phyloP scores from a whole-genome alignment of 176 grass and related monocot genomes.

The Ananas comosus region DNA sequence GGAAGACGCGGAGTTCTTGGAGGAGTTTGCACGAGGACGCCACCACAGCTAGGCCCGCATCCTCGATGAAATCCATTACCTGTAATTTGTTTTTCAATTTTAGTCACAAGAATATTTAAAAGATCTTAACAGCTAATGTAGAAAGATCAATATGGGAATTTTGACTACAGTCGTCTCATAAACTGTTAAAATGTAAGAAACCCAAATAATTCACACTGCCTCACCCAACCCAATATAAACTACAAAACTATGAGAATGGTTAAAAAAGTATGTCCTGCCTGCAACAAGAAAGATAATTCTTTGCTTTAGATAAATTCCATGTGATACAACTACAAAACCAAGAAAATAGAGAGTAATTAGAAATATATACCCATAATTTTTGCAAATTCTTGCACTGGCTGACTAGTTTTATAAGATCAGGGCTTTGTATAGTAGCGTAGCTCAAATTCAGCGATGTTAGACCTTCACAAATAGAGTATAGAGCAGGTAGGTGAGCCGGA shows the following conservation, averaged over 20 bases:
- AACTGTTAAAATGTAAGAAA: not conserved
- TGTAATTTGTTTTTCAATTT: slow-evolving; percentile 18
- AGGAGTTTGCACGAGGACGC: slow-evolving; percentile 57
- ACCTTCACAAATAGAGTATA: slow-evolving; percentile 52
- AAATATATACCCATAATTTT: slow-evolving; percentile 41
- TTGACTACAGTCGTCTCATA: not conserved
- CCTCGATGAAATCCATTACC: slow-evolving; percentile 69
- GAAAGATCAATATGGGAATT: not conserved
- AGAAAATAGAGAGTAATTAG: not conserved
- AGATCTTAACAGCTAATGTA: not conserved
- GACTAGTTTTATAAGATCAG: slow-evolving; percentile 52
- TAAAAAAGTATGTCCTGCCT: not conserved
- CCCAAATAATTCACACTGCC: not conserved
- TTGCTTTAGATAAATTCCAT: not conserved
- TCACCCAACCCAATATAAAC: no score
- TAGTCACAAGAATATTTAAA: slow-evolving; percentile 6
- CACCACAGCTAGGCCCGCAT: slow-evolving; percentile 43
- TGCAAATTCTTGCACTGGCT: slow-evolving; percentile 51
- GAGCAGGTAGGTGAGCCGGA: slow-evolving; percentile 41
- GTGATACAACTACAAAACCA: not conserved
- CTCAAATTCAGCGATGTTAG: slow-evolving; percentile 63
- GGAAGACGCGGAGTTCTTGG: slow-evolving; percentile 63
- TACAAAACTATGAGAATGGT: not conserved
- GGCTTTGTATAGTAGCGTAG: slow-evolving; percentile 44
- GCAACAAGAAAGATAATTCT: not conserved